Evolutionary conservation across 768 basidiomycete species (phyloP).

Genomic region (Pleurotus djamor): DNA sequence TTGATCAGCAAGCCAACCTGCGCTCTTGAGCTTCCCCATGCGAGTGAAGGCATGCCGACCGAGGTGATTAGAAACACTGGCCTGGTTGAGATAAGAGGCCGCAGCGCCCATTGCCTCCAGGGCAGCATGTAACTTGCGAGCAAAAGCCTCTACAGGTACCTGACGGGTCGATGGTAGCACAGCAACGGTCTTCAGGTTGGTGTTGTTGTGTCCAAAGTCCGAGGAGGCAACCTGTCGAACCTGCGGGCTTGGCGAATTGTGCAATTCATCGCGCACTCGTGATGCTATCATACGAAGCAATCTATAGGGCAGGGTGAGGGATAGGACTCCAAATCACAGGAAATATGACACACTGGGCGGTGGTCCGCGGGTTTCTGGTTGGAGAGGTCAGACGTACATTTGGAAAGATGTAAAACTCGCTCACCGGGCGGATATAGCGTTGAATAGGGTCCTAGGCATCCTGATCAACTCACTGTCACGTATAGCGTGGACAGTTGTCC

Average conservation of each 20-base stretch:
- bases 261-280: slow-evolving; percentile 83
- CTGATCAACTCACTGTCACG: slow-evolving; percentile 96
- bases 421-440: slow-evolving; percentile 88
- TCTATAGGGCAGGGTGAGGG: slow-evolving; percentile 28
- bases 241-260: slow-evolving; percentile 52
- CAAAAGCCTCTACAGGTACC: slow-evolving; percentile 88
- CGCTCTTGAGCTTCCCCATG: slow-evolving; percentile 94
- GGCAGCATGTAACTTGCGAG: slow-evolving; percentile 83
- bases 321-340: neutral
- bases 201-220: slow-evolving; percentile 75
- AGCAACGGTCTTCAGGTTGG: slow-evolving; percentile 92
- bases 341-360: slow-evolving; percentile 60
- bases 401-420: slow-evolving; percentile 13
- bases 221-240: slow-evolving; percentile 42
- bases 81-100: slow-evolving; percentile 92
- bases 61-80: slow-evolving; percentile 86
- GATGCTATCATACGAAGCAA: slow-evolving; percentile 89
- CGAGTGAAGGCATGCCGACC: slow-evolving; percentile 94
- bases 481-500: slow-evolving; percentile 94
- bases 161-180: slow-evolving; percentile 84
- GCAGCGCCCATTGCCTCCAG: slow-evolving; percentile 93
- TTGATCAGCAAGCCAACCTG: slow-evolving; percentile 90
- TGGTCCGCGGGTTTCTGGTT: slow-evolving; percentile 76
- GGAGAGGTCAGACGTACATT: neutral
- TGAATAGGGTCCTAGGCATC: slow-evolving; percentile 97